These are phyloP conservation scores for Plasmodium reichenowi DNA, from an alignment of 169 alveolate species.

Conservation along the genomic window DNA sequence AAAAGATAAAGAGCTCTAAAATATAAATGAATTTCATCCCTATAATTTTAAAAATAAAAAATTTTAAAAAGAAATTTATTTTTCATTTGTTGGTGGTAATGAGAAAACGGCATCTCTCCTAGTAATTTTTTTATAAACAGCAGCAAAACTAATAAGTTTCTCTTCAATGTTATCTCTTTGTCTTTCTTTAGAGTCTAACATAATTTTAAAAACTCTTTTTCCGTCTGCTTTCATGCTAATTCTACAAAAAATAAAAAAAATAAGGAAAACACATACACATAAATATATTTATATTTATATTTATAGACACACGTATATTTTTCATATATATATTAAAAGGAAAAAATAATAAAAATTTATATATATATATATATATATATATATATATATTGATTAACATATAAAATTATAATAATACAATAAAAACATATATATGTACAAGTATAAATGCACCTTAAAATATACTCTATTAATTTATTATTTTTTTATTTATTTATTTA, in stretches of 20 bases:
- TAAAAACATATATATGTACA: not conserved
- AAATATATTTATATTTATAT: conserved; percentile 10
- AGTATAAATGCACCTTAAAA: not conserved
- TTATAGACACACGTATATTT: conserved; percentile 59
- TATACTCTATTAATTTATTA: not conserved
- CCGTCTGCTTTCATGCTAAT: conserved; percentile 95
- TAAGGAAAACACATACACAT: not conserved
- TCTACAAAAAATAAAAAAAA: conserved; percentile 70
- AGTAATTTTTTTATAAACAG: conserved; percentile 95
- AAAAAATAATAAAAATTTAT: no score
- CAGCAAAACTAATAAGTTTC: conserved; percentile 95
- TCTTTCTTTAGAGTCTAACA: conserved; percentile 96
- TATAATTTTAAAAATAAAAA: no score
- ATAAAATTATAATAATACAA: conserved; percentile 4
- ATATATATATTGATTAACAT: not conserved
- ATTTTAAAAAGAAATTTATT: conserved; percentile 12
- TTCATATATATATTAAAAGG: conserved; percentile 76
- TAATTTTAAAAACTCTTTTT: conserved; percentile 92
- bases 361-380: no score
- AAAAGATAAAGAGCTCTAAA: not conserved
- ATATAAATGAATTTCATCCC: not conserved
- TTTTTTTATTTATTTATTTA: not conserved
- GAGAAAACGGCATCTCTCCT: conserved; percentile 93
- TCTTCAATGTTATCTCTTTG: conserved; percentile 95
- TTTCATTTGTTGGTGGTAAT: conserved; percentile 82